Conservation (phyloP, 441 rosid species). For the Manihot esculenta region DNA sequence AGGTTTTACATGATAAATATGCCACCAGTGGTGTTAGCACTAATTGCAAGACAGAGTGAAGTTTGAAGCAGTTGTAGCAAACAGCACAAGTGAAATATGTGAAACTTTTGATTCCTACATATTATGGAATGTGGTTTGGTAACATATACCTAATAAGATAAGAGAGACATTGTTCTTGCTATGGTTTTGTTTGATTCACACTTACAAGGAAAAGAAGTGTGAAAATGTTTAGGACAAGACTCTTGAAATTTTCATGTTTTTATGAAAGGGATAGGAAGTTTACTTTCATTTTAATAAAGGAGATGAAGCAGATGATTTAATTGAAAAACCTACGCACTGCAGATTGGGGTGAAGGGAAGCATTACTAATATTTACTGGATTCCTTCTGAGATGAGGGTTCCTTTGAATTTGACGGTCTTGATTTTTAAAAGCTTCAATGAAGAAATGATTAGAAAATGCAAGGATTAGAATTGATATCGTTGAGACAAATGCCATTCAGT, state of each 20-base stretch:
- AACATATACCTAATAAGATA: not conserved
- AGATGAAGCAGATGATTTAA: not conserved
- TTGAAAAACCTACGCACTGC: not conserved
- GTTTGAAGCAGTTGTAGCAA: not conserved
- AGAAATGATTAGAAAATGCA: not conserved
- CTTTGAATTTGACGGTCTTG: not conserved
- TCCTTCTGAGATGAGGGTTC: conserved; percentile 5
- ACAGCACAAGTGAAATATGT: not conserved
- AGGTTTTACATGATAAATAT: not conserved
- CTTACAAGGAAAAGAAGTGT: not conserved
- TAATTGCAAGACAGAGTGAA: not conserved
- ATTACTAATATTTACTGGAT: not conserved
- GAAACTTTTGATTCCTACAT: not conserved
- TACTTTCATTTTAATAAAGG: not conserved
- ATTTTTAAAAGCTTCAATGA: not conserved
- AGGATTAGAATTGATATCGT: not conserved
- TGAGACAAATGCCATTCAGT: not conserved
- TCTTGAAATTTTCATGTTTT: not conserved
- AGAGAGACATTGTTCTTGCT: not conserved
- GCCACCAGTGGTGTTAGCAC: not conserved
- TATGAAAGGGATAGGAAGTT: not conserved
- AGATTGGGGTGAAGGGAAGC: not conserved
- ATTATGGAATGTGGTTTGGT: not conserved
- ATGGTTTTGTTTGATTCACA: not conserved
- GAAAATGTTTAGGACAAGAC: not conserved